Evolutionary conservation across 805 yeast species (phyloP), one percentile per base, ranked within the genome.

Genomic region (Cyberlindnera petersonii): DNA sequence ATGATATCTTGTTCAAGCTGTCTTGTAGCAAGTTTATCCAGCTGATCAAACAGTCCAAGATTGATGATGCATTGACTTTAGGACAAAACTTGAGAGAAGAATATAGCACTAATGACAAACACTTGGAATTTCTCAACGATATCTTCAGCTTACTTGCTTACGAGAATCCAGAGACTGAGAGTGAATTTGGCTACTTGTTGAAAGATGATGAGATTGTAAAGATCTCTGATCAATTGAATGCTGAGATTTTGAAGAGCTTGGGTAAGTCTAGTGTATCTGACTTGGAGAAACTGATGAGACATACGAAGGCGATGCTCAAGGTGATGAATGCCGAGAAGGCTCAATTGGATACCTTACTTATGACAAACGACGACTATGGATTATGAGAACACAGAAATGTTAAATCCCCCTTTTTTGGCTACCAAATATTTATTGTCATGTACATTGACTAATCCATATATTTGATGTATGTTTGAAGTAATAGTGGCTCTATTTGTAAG

Each of bases 81-180:
- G 76, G 77, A 5, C 67, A 66, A 41, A 24, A 50, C 10, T 48
- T 75, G 31, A 59, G 64, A 34, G 40, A 48, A 4, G 43, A 55
- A 19, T 72, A 59, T 42, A 52, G 49, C 11, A 42, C 53, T 4
- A 59, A 64, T n/a, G 47, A 58, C 4, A 52, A 52, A n/a, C 63
- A 65, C 28, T 62, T 59, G 22, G 58, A 60, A 7, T 60, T 62
- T 11, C 50, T 79, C 22, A 62, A 66, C 27, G 71, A 72, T 30
- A 62, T 77, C 0, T 73, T 76, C 7, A 63, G 75, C 3, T 55
- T 79, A 21, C 52, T 79, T 32, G 79, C 82, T 4, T 78, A 70
- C 45, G 68, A 69, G 9, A 63, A 76, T 37, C 81, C 82, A 1
- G 40, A 43, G 30, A 19, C 19, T 5, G 42, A 53, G 4, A 55